A percentile compares a stretch with the other conserved stretches of the same genome.
Evolutionary conservation across 768 basidiomycete species (phyloP).

Genomic region (Dentipellis fragilis): DNA sequence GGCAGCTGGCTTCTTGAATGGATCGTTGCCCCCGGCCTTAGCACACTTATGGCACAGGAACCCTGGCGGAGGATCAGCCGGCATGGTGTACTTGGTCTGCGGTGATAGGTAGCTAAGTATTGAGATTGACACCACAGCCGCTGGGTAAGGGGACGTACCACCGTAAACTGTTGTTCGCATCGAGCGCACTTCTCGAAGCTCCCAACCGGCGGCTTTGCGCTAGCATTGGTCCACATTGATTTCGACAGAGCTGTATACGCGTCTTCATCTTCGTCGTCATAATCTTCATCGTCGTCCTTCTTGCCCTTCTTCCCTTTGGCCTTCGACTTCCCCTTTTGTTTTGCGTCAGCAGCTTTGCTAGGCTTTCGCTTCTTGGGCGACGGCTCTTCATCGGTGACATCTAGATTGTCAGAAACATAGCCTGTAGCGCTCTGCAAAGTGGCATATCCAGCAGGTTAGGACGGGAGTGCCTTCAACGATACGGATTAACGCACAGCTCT

Average conservation of each 20-base stretch:
- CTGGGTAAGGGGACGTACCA: conserved; percentile 42
- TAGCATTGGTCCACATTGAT: conserved; percentile 27
- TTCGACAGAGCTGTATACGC: conserved; percentile 60
- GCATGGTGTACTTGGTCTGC: conserved; percentile 82
- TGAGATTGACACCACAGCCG: too few relatives aligned
- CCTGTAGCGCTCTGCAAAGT: conserved; percentile 1
- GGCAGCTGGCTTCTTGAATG: conserved; percentile 70
- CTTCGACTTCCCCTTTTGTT: conserved; percentile 34
- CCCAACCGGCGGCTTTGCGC: conserved; percentile 58
- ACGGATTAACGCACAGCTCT: neutral
- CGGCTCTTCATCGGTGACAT: conserved; percentile 18
- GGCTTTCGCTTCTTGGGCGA: conserved; percentile 47
- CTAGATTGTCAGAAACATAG: conserved; percentile 12
- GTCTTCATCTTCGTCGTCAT: conserved; percentile 34
- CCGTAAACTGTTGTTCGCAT: conserved; percentile 80
- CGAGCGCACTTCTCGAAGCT: conserved; percentile 72
- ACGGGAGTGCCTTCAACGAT: neutral
- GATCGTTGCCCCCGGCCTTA: conserved; percentile 67
- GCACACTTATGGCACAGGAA: conserved; percentile 82
- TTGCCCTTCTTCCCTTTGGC: conserved; percentile 19
- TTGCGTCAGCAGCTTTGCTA: conserved; percentile 31
- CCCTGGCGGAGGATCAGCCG: conserved; percentile 59
- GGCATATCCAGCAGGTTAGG: neutral
- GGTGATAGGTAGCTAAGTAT: neutral
- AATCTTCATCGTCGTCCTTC: conserved; percentile 29